Evolutionary conservation across 2,329 filamentous ascomycete species (phyloP).

Genomic region (Colletotrichum cordylinicola): DNA sequence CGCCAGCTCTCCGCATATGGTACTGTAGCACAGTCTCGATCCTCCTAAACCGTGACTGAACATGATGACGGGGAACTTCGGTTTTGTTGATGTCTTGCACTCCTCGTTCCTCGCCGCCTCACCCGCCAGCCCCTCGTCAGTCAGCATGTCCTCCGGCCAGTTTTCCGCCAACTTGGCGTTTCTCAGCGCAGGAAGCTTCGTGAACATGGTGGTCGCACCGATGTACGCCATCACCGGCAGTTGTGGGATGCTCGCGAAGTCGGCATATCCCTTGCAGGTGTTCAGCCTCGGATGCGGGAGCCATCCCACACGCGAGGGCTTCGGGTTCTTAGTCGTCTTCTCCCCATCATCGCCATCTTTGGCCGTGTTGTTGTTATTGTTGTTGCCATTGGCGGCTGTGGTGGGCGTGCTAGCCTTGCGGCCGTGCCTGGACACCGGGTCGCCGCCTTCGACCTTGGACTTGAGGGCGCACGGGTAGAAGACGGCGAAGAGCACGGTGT

Average conservation of each 20-base stretch:
- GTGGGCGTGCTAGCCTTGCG: not conserved
- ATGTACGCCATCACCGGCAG: slow-evolving; percentile 57
- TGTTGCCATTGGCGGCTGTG: not conserved
- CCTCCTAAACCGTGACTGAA: slow-evolving; percentile 73
- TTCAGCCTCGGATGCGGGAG: slow-evolving; percentile 61
- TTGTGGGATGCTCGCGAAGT: slow-evolving; percentile 60
- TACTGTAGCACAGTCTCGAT: slow-evolving; percentile 66
- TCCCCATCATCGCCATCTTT: not conserved
- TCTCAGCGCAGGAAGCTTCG: slow-evolving; percentile 67
- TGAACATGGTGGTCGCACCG: slow-evolving; percentile 64
- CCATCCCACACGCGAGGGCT: slow-evolving; percentile 64
- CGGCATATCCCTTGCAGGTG: slow-evolving; percentile 66
- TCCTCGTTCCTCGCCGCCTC: slow-evolving; percentile 34
- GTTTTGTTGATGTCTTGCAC: slow-evolving; percentile 32
- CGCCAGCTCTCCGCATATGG: slow-evolving; percentile 69
- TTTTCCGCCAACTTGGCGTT: slow-evolving; percentile 64
- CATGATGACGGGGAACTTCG: slow-evolving; percentile 65
- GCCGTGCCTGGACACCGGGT: not conserved
- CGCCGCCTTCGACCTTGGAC: slow-evolving; percentile 31
- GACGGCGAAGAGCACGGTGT: slow-evolving; percentile 68
- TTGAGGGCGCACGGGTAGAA: slow-evolving; percentile 65
- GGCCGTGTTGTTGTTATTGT: not conserved
- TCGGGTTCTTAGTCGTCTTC: slow-evolving; percentile 4
- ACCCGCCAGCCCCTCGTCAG: slow-evolving; percentile 37
- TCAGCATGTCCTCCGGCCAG: slow-evolving; percentile 50